A percentile compares a stretch with the other conserved stretches of the same genome.
phyloP scores from a whole-genome alignment of 2,329 filamentous ascomycete genomes.

The Cytospora paraplurivora region DNA sequence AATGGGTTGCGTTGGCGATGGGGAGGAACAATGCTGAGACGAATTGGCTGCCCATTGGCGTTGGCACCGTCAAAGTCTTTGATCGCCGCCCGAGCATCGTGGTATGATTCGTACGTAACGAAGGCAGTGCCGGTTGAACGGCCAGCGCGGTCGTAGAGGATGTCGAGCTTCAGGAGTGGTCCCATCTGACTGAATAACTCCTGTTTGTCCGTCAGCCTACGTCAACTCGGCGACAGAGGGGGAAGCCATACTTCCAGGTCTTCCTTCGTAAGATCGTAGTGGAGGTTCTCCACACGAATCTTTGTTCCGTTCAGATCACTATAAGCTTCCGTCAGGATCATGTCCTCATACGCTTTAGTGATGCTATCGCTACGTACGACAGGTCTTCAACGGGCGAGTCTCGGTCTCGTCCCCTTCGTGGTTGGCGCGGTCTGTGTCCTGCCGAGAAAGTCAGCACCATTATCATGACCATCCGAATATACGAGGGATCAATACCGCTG shows the following conservation, averaged over 20 bases:
- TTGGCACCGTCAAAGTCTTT: slow-evolving; percentile 86
- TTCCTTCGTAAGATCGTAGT: slow-evolving; percentile 86
- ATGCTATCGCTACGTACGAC: slow-evolving; percentile 14
- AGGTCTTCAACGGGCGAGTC: slow-evolving; percentile 19
- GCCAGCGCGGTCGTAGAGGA: slow-evolving; percentile 85
- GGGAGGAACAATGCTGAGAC: slow-evolving; percentile 64
- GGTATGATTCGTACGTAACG: slow-evolving; percentile 72
- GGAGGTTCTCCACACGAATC: slow-evolving; percentile 83
- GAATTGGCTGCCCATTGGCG: slow-evolving; percentile 86
- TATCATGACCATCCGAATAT: not conserved
- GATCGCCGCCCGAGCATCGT: slow-evolving; percentile 75
- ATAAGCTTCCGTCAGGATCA: slow-evolving; percentile 46
- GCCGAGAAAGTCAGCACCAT: slow-evolving; percentile 29
- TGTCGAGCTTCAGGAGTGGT: slow-evolving; percentile 65
- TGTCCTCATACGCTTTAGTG: not conserved
- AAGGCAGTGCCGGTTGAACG: slow-evolving; percentile 84
- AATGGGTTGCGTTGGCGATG: slow-evolving; percentile 55
- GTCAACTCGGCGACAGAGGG: slow-evolving; percentile 1
- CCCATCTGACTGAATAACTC: slow-evolving; percentile 81
- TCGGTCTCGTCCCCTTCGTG: slow-evolving; percentile 28
- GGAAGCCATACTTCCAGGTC: slow-evolving; percentile 69
- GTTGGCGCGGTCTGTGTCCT: slow-evolving; percentile 26
- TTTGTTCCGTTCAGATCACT: slow-evolving; percentile 57
- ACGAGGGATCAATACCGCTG: slow-evolving; percentile 51
- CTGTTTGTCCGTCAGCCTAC: slow-evolving; percentile 48